These are phyloP conservation scores for Malus hybrid DNA, from an alignment of 331 rosid genomes.

Conservation along the genomic window DNA sequence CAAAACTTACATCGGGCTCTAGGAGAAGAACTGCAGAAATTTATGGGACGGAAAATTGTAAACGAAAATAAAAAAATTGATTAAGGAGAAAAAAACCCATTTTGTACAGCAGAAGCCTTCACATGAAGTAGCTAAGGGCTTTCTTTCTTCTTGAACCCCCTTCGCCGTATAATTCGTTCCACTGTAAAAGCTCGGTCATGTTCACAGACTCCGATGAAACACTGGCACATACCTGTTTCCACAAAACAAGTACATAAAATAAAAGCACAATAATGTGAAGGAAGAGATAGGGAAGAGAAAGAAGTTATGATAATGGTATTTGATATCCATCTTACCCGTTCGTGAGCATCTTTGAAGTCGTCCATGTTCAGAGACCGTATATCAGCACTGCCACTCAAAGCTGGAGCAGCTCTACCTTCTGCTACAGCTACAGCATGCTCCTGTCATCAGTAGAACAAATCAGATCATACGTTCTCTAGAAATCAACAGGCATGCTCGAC, in stretches of 20 bases:
- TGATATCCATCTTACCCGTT: slow-evolving; percentile 46
- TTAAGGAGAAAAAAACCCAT: slow-evolving; percentile 1
- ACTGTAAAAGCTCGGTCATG: slow-evolving; percentile 78
- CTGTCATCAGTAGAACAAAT: slow-evolving; percentile 38
- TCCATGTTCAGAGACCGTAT: slow-evolving; percentile 74
- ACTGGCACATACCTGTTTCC: slow-evolving; percentile 69
- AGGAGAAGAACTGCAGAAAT: slow-evolving; percentile 21
- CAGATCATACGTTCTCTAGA: not conserved
- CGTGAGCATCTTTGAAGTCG: slow-evolving; percentile 81
- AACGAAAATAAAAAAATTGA: not conserved
- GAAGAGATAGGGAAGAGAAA: not conserved
- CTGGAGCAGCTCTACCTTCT: slow-evolving; percentile 78
- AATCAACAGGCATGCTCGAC: not conserved
- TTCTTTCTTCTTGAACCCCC: slow-evolving; percentile 89
- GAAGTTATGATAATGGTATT: not conserved
- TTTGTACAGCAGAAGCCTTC: slow-evolving; percentile 49
- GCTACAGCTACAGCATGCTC: slow-evolving; percentile 67
- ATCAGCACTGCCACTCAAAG: slow-evolving; percentile 78
- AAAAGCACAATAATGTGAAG: not conserved
- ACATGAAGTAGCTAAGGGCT: slow-evolving; percentile 96
- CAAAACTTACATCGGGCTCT: slow-evolving; percentile 26
- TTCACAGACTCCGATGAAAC: slow-evolving; percentile 83
- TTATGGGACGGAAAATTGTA: not conserved
- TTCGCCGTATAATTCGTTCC: slow-evolving; percentile 91
- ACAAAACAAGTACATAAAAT: not conserved